phyloP scores from a whole-genome alignment of 768 basidiomycete genomes.

The Pleurotus djamor region DNA sequence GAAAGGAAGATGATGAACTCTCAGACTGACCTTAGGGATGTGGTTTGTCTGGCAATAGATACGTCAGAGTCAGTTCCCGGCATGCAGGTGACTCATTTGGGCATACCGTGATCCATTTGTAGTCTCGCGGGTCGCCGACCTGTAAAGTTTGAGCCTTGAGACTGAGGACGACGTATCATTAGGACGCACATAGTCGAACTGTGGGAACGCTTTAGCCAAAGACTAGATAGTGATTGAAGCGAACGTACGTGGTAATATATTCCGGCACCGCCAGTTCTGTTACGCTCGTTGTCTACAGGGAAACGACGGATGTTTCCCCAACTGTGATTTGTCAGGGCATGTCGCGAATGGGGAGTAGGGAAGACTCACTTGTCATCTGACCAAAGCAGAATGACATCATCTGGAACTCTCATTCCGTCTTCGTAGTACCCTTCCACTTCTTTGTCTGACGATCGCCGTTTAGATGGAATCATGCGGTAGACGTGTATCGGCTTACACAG shows the following conservation, averaged over 20 bases:
- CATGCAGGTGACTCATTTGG: background rate
- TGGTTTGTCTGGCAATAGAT: conserved; percentile 40
- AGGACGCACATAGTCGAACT: conserved; percentile 45
- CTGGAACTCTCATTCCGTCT: conserved; percentile 57
- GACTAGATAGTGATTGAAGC: background rate
- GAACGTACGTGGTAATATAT: conserved; percentile 62
- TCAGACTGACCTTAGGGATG: conserved; percentile 40
- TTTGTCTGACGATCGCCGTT: conserved; percentile 29
- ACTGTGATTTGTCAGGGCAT: conserved; percentile 22
- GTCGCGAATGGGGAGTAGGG: background rate
- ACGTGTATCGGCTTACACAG: conserved; percentile 37
- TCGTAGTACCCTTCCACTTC: conserved; percentile 72
- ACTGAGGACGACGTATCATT: background rate
- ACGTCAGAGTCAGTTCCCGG: background rate
- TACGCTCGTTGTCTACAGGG: conserved; percentile 49
- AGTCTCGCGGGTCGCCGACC: conserved; percentile 65
- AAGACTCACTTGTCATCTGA: conserved; percentile 64
- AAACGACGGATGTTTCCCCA: conserved; percentile 72
- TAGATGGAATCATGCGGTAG: conserved; percentile 1
- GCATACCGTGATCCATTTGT: conserved; percentile 67
- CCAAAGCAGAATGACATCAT: conserved; percentile 68
- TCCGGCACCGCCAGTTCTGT: conserved; percentile 66
- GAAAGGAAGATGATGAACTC: background rate
- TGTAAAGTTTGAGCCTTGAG: conserved; percentile 18
- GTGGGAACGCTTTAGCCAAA: conserved; percentile 2